Evolutionary conservation across 2,329 filamentous ascomycete genomes (phyloP), one percentile per base, ranked within the genome.

Genomic region (Didymellaceae sp.): DNA sequence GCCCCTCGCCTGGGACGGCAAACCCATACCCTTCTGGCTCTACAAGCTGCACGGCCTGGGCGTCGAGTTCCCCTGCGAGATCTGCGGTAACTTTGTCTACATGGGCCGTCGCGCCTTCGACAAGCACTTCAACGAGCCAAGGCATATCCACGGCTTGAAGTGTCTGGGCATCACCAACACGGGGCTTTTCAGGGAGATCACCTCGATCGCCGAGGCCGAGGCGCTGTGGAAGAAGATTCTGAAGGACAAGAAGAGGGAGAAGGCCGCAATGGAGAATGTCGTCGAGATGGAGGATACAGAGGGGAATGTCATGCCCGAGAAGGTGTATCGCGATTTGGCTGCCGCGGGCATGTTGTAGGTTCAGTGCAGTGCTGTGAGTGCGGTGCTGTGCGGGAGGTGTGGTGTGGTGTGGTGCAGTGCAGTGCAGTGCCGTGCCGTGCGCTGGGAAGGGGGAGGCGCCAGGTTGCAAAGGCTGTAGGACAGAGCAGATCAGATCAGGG

Each of bases 241-340:
- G 71, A 80, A 85, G 49, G 91, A 96, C 61, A 88, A 89, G 75
- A 91, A 89, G 80, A 87, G 85, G 73, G 85, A 86, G 57, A 88
- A 86, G 71, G 80, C 87, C 1, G 86, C 87, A 55, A 88, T 89
- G 34, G 91, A 93, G 30, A 90, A 88, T 53, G 84, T 99, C 8
- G 90, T 97, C 40, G 91, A 99, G 79, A 99, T 99, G 94, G 94
- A 99, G 79, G 94, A 99, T 73, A 89, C 86, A 0, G 90, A 96
- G 71, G 94, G 94, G 37, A 97, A 99, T 67, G 94, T 99, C 49
- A 99, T 99, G 94, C 94, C 95, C 0, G 91, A 97, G 77, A 96
- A 96, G 81, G 93, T 99, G 45, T 99, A 97, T 74, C 87, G 92
- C 60, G 94, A 99, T 81, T 76, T 97, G 74, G 89, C 91, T 75